Conservation (phyloP, 1,284 basidiomycete genomes). For the Ceratobasidium sp. region DNA sequence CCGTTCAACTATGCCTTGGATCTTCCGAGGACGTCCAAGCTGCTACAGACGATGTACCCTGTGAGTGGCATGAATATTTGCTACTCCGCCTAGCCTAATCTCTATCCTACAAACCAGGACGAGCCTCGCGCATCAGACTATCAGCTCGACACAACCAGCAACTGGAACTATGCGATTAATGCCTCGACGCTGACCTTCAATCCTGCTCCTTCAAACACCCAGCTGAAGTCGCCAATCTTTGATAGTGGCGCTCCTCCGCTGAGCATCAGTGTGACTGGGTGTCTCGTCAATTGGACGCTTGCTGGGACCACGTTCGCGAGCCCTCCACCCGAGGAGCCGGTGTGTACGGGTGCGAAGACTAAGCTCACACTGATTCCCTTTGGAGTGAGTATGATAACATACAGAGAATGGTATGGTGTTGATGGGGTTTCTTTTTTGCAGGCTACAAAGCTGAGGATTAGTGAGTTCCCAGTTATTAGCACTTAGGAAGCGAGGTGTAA, state of each 20-base stretch:
- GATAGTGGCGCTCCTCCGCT: slow-evolving; percentile 67
- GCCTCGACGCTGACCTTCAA: slow-evolving; percentile 66
- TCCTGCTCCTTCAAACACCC: slow-evolving; percentile 58
- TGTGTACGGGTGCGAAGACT: slow-evolving; percentile 62
- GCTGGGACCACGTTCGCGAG: slow-evolving; percentile 67
- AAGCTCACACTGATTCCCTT: slow-evolving; percentile 67
- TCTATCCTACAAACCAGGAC: slow-evolving; percentile 58
- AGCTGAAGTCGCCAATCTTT: slow-evolving; percentile 68
- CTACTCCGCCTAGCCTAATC: background rate
- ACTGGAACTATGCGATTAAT: slow-evolving; percentile 71
- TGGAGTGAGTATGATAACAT: slow-evolving; percentile 61
- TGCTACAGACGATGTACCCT: slow-evolving; percentile 50
- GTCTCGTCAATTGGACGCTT: slow-evolving; percentile 64
- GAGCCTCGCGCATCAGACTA: slow-evolving; percentile 67
- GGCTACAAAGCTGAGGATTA: slow-evolving; percentile 69
- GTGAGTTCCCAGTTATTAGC: slow-evolving; percentile 64
- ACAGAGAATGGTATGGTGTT: background rate
- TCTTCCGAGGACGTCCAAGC: slow-evolving; percentile 61
- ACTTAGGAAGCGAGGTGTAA: background rate
- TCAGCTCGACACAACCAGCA: slow-evolving; percentile 64
- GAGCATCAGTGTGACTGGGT: slow-evolving; percentile 66
- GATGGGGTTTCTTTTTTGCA: slow-evolving; percentile 49
- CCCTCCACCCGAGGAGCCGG: slow-evolving; percentile 64
- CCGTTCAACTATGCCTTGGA: slow-evolving; percentile 71
- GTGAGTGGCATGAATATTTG: background rate